These are phyloP conservation scores for Malassezia japonica DNA, from an alignment of 1,284 basidiomycete species.

Conservation along the genomic window DNA sequence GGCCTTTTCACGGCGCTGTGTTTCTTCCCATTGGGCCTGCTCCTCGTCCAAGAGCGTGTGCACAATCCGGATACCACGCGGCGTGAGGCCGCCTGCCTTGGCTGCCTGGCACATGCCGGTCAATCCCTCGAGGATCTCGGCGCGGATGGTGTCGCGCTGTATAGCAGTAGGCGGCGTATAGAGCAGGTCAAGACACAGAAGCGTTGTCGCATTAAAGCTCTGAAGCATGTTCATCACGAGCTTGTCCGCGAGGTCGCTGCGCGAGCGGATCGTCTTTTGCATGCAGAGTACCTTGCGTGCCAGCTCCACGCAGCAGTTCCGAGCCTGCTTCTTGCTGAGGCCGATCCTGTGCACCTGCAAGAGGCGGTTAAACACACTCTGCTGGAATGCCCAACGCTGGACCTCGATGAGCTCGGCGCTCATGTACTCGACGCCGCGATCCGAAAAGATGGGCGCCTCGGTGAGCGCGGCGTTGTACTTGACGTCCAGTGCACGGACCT, in stretches of 20 bases:
- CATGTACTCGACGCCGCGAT: conserved; percentile 15
- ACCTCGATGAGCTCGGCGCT: conserved; percentile 25
- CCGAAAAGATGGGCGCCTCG: conserved; percentile 26
- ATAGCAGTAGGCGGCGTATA: conserved; percentile 25
- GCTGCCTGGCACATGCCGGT: conserved; percentile 28
- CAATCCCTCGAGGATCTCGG: conserved; percentile 39
- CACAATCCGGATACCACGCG: conserved; percentile 37
- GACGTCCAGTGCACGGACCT: conserved; percentile 23
- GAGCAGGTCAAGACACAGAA: conserved; percentile 40
- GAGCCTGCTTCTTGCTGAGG: conserved; percentile 27
- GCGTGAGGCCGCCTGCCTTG: conserved; percentile 23
- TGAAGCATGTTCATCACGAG: conserved; percentile 38
- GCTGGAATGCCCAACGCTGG: conserved; percentile 42
- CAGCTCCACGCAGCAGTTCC: conserved; percentile 36
- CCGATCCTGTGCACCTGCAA: conserved; percentile 35
- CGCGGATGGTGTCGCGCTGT: conserved; percentile 28
- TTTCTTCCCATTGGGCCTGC: conserved; percentile 25
- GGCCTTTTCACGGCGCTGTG: not conserved
- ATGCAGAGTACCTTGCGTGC: conserved; percentile 40
- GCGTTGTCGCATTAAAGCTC: conserved; percentile 36
- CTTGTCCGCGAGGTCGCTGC: conserved; percentile 35
- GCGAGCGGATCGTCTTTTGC: conserved; percentile 35
- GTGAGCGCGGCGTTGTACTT: conserved; percentile 30
- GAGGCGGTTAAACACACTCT: conserved; percentile 39
- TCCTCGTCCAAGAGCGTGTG: conserved; percentile 42